These are phyloP conservation scores for Paramyrothecium sp. DNA, from an alignment of 2,329 filamentous ascomycete genomes.

Conservation along the genomic window DNA sequence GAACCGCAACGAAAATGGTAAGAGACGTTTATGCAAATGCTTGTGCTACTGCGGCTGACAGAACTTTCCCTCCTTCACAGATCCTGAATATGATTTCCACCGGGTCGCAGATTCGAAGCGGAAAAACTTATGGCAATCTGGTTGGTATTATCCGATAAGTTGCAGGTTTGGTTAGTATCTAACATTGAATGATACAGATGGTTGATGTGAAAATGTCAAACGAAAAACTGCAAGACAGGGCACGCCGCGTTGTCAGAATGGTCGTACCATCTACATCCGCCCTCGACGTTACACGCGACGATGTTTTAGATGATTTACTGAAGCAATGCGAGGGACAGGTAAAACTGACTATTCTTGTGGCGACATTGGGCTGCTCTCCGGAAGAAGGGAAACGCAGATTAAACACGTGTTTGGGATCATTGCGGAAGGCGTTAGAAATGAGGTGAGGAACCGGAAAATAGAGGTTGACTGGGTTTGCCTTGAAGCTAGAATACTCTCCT, in stretches of 20 bases:
- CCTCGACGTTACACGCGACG: constrained; percentile 2
- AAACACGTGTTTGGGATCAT: too few species aligned
- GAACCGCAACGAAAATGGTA: too few species aligned
- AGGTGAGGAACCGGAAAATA: too few species aligned
- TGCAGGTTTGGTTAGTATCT: too few species aligned
- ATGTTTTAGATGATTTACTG: constrained; percentile 4
- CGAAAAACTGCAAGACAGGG: constrained; percentile 3
- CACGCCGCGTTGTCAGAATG: neutral
- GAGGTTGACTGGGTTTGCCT: too few species aligned
- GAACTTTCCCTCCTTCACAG: too few species aligned
- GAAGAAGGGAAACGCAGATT: neutral
- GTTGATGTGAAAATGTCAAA: constrained; percentile 6
- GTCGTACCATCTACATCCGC: constrained; percentile 5
- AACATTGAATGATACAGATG: neutral
- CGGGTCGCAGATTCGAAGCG: constrained; percentile 9
- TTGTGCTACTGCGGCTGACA: too few species aligned
- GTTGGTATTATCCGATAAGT: constrained; percentile 2
- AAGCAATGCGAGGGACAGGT: constrained; percentile 8
- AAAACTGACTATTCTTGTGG: constrained; percentile 8
- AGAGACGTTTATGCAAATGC: too few species aligned
- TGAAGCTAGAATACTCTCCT: too few species aligned
- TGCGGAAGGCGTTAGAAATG: too few species aligned
- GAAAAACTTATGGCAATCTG: constrained; percentile 12
- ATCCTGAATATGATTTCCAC: constrained; percentile 14
- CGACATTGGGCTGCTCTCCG: constrained; percentile 2